These are phyloP conservation scores for Thyridium curvatum DNA, from an alignment of 2,329 filamentous ascomycete species.

Conservation along the genomic window DNA sequence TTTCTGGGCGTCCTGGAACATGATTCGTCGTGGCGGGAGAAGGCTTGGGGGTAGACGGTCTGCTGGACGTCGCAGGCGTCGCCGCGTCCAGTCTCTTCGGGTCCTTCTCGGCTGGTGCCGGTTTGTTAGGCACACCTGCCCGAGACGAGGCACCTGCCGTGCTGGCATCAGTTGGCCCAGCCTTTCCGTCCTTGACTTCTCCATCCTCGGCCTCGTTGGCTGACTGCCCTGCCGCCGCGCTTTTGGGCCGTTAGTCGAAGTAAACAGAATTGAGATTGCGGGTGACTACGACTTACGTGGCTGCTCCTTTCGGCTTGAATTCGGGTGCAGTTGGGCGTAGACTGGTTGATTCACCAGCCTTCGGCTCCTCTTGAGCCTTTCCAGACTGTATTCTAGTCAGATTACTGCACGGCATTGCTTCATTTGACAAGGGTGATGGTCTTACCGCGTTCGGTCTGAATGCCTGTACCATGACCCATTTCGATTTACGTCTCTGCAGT, in stretches of 20 bases:
- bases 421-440: background rate
- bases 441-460: conserved; percentile 62
- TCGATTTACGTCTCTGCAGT: conserved; percentile 58
- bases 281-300: conserved; percentile 14
- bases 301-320: conserved; percentile 50
- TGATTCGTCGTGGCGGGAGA: conserved; percentile 2
- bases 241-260: conserved; percentile 11
- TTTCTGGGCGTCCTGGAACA: conserved; percentile 19
- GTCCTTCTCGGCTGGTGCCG: conserved; percentile 13
- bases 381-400: conserved; percentile 34
- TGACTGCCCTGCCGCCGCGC: conserved; percentile 20
- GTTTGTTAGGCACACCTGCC: conserved; percentile 4
- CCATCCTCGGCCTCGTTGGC: conserved; percentile 60
- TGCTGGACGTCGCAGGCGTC: conserved; percentile 9
- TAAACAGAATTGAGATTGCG: too few species aligned
- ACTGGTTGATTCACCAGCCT: conserved; percentile 26
- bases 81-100: conserved; percentile 10
- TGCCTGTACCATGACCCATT: conserved; percentile 69
- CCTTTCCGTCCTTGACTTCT: conserved; percentile 59
- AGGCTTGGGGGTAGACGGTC: conserved; percentile 19
- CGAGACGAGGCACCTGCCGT: too few species aligned
- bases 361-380: conserved; percentile 28
- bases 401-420: conserved; percentile 1
- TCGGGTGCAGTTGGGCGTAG: conserved; percentile 56
- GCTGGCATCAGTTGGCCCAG: conserved; percentile 10